phyloP scores from a whole-genome alignment of 495 filamentous ascomycete genomes.

The Tuber melanosporum region DNA sequence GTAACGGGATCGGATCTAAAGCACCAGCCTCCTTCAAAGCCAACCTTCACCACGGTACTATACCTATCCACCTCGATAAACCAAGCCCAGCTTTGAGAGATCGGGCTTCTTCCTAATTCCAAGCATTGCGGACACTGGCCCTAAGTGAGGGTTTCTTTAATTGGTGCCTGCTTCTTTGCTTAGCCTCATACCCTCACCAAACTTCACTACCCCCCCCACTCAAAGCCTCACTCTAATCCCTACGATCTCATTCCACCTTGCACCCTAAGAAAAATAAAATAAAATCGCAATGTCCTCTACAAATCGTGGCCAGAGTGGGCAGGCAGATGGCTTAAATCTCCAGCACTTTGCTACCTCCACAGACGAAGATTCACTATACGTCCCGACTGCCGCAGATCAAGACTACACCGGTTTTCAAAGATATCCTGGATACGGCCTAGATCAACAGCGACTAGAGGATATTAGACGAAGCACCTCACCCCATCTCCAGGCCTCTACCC shows the following conservation, averaged over 20 bases:
- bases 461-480: constrained; percentile 32
- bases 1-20: not conserved
- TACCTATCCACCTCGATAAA: constrained; percentile 11
- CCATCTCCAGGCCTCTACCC: constrained; percentile 32
- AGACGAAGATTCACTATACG: constrained; percentile 27
- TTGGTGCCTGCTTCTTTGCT: constrained; percentile 29
- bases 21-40: constrained; percentile 9
- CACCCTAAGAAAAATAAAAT: constrained; percentile 4
- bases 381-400: constrained; percentile 25
- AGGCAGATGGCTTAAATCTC: constrained; percentile 36
- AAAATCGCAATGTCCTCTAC: constrained; percentile 33
- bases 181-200: constrained; percentile 19
- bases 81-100: constrained; percentile 9
- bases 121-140: not conserved
- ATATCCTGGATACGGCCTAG: constrained; percentile 15
- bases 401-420: constrained; percentile 14
- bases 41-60: constrained; percentile 2
- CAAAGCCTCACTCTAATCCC: constrained; percentile 29
- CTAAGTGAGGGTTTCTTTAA: constrained; percentile 27
- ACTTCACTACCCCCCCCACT: constrained; percentile 9
- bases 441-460: constrained; percentile 30
- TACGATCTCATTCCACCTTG: constrained; percentile 15
- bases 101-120: constrained; percentile 5
- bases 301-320: constrained; percentile 25
- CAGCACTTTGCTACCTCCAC: constrained; percentile 24